Conservation (phyloP, 83 land plant species). For the Thuja plicata region DNA sequence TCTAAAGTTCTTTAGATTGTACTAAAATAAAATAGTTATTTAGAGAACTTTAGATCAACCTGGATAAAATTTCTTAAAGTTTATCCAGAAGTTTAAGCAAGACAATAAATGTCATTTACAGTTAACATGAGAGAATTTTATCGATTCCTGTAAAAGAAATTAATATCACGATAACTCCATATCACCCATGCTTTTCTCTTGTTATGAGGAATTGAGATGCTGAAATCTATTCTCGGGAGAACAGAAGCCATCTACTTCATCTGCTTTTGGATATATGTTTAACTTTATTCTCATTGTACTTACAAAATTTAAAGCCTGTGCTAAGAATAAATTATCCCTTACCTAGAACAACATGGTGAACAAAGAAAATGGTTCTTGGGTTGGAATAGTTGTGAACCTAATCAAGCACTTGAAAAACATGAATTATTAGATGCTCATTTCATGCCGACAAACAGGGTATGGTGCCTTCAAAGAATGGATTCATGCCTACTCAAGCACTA, state of each 20-base stretch:
- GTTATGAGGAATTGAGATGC: background rate
- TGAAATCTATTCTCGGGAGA: background rate
- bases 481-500: background rate
- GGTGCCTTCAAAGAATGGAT: background rate
- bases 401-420: background rate
- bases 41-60: background rate
- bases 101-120: background rate
- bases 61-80: background rate
- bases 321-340: background rate
- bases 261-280: too few relatives aligned
- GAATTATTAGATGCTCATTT: background rate
- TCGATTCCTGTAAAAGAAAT: background rate
- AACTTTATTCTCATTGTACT: background rate
- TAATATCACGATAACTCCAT: background rate
- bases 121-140: background rate
- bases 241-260: background rate
- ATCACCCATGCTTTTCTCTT: background rate
- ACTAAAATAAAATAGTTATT: background rate
- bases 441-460: background rate
- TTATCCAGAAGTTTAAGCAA: background rate
- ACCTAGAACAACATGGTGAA: background rate
- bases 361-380: background rate
- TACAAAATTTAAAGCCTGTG: background rate
- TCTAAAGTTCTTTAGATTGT: background rate
- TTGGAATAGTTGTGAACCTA: background rate